These are phyloP conservation scores for Aspergillus leporis DNA, from an alignment of 495 filamentous ascomycete species.

Conservation along the genomic window DNA sequence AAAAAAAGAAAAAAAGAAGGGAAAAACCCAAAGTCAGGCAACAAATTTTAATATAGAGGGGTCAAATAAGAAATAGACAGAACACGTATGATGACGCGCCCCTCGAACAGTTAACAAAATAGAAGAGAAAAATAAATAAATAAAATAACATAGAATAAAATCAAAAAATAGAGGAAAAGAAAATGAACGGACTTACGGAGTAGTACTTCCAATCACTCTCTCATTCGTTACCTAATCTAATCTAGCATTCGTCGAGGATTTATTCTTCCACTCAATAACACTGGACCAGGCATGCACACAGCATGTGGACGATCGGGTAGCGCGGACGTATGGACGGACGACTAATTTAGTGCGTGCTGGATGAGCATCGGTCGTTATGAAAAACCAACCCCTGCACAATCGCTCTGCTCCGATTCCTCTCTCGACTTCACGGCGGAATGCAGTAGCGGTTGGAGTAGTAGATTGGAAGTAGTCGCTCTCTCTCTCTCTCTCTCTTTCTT, in stretches of 20 bases:
- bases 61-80: slow-evolving; percentile 3
- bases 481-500: neutral
- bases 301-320: slow-evolving; percentile 21
- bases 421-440: neutral
- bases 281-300: slow-evolving; percentile 2
- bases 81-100: slow-evolving; percentile 2
- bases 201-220: slow-evolving; percentile 7
- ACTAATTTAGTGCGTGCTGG: slow-evolving; percentile 8
- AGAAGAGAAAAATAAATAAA: neutral
- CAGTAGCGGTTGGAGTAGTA: neutral
- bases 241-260: slow-evolving; percentile 3
- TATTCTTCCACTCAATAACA: neutral
- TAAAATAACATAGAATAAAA: slow-evolving; percentile 2
- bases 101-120: neutral
- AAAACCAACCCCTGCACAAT: slow-evolving; percentile 1
- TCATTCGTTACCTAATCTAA: slow-evolving; percentile 5
- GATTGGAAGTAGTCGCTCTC: neutral
- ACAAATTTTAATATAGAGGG: no score
- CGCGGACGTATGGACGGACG: slow-evolving; percentile 17
- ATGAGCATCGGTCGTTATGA: neutral
- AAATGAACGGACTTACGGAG: slow-evolving; percentile 7
- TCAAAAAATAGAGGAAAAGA: slow-evolving; percentile 1
- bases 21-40: no score
- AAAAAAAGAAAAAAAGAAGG: no score
- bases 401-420: neutral